Evolutionary conservation across 2,329 filamentous ascomycete genomes (phyloP).

Genomic region (Monosporascus sp.): DNA sequence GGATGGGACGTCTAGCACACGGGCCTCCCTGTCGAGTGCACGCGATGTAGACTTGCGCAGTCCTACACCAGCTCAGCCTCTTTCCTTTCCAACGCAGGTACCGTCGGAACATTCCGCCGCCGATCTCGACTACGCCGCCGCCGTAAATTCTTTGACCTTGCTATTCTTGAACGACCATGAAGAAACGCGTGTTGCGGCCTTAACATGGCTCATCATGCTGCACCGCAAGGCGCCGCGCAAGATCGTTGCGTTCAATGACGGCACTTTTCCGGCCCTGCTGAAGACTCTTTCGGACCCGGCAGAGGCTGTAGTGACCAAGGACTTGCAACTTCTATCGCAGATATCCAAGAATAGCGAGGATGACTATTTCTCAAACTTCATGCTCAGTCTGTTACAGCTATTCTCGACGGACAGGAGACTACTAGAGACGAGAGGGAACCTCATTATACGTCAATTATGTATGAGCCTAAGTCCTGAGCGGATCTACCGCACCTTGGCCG

Average conservation of each 20-base stretch:
- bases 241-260: slow-evolving; percentile 91
- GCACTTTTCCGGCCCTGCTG: slow-evolving; percentile 89
- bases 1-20: slow-evolving; percentile 44
- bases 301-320: slow-evolving; percentile 91
- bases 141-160: slow-evolving; percentile 86
- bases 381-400: slow-evolving; percentile 91
- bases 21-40: slow-evolving; percentile 47
- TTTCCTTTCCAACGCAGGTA: slow-evolving; percentile 40
- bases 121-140: slow-evolving; percentile 92
- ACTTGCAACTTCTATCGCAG: slow-evolving; percentile 87
- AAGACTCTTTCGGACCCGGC: slow-evolving; percentile 95
- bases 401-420: slow-evolving; percentile 92
- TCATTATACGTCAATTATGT: slow-evolving; percentile 94
- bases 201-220: slow-evolving; percentile 97
- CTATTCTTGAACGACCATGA: slow-evolving; percentile 97
- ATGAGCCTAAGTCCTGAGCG: slow-evolving; percentile 88
- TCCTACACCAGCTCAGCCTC: slow-evolving; percentile 46
- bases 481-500: slow-evolving; percentile 91
- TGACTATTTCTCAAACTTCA: slow-evolving; percentile 95
- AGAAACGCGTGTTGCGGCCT: slow-evolving; percentile 84
- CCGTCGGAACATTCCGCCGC: slow-evolving; percentile 43
- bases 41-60: slow-evolving; percentile 49
- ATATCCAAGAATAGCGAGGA: slow-evolving; percentile 96
- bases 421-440: slow-evolving; percentile 85
- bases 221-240: slow-evolving; percentile 92